Evolutionary conservation across 768 basidiomycete species (phyloP).

Genomic region (Pisolithus marmoratus): DNA sequence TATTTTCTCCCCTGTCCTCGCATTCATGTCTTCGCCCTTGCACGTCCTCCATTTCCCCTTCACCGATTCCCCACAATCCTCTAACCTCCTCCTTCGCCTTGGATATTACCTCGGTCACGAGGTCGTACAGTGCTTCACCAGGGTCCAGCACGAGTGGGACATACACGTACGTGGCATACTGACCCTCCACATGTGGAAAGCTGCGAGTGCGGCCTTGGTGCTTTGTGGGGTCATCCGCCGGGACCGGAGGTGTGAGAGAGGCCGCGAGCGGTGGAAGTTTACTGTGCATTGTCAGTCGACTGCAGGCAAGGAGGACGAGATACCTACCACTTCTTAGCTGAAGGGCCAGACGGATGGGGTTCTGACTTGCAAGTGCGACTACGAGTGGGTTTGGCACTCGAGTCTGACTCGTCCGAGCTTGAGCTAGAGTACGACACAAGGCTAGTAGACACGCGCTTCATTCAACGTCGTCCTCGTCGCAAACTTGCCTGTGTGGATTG

Average conservation of each 20-base stretch:
- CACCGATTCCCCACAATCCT: slow-evolving; percentile 23
- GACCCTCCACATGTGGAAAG: slow-evolving; percentile 79
- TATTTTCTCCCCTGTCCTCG: background rate
- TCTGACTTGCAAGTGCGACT: background rate
- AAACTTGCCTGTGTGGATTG: background rate
- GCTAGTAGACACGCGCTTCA: slow-evolving; percentile 19
- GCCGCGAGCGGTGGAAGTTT: slow-evolving; percentile 58
- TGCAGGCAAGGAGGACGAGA: background rate
- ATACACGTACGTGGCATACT: slow-evolving; percentile 78
- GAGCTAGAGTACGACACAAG: slow-evolving; percentile 51
- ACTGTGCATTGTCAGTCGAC: slow-evolving; percentile 27
- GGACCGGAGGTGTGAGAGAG: slow-evolving; percentile 41
- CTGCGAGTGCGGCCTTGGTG: slow-evolving; percentile 83
- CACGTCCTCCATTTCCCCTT: background rate
- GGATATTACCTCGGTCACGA: slow-evolving; percentile 25
- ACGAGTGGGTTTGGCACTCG: background rate
- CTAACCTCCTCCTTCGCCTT: slow-evolving; percentile 33
- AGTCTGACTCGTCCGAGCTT: slow-evolving; percentile 33
- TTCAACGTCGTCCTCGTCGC: slow-evolving; percentile 1
- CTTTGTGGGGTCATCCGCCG: slow-evolving; percentile 65
- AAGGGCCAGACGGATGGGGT: slow-evolving; percentile 3
- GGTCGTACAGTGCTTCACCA: slow-evolving; percentile 37
- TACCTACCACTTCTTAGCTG: slow-evolving; percentile 39
- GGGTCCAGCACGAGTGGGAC: slow-evolving; percentile 49
- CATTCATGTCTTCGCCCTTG: background rate